Percentiles rank a stretch among this genome's conserved stretches.
These are phyloP conservation scores for Aspergillus sp. DNA, from an alignment of 2,329 filamentous ascomycete genomes.

Conservation along the genomic window DNA sequence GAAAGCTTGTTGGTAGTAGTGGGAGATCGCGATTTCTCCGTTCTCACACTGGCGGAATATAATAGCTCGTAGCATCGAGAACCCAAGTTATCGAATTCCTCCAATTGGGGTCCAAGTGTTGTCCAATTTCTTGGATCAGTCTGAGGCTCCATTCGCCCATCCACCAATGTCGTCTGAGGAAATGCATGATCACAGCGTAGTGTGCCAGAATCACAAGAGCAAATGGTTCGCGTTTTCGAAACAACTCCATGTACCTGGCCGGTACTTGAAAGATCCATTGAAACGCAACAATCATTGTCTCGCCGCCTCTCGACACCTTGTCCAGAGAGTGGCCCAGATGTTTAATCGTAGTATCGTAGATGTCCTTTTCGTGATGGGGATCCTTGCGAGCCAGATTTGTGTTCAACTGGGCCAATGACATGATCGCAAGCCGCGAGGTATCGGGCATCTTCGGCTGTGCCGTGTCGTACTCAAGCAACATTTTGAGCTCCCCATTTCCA, in stretches of 20 bases:
- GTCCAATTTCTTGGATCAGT: slow-evolving; percentile 61
- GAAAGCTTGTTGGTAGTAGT: not conserved
- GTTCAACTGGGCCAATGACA: slow-evolving; percentile 28
- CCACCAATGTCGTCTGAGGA: slow-evolving; percentile 67
- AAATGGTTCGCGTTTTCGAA: slow-evolving; percentile 39
- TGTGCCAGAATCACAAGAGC: slow-evolving; percentile 46
- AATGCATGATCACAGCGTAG: slow-evolving; percentile 54
- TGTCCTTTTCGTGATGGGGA: slow-evolving; percentile 25
- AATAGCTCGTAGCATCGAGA: slow-evolving; percentile 34
- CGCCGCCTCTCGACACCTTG: slow-evolving; percentile 30
- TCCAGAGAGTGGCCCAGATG: slow-evolving; percentile 28
- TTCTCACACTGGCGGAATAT: slow-evolving; percentile 20
- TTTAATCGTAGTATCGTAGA: slow-evolving; percentile 28
- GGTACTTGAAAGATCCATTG: slow-evolving; percentile 62
- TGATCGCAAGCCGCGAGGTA: slow-evolving; percentile 32
- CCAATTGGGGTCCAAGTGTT: slow-evolving; percentile 28
- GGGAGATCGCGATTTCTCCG: too few species aligned
- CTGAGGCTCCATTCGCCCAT: slow-evolving; percentile 64
- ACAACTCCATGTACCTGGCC: slow-evolving; percentile 56
- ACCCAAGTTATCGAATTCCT: slow-evolving; percentile 33
- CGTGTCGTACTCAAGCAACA: slow-evolving; percentile 26
- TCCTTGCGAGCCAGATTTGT: slow-evolving; percentile 20
- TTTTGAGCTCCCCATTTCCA: slow-evolving; percentile 24
- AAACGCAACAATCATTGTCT: slow-evolving; percentile 43
- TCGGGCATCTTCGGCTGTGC: slow-evolving; percentile 34